Evolutionary conservation across 2,329 filamentous ascomycete genomes (phyloP), one percentile per base, ranked within the genome.

Genomic region (Colletotrichum siamense): DNA sequence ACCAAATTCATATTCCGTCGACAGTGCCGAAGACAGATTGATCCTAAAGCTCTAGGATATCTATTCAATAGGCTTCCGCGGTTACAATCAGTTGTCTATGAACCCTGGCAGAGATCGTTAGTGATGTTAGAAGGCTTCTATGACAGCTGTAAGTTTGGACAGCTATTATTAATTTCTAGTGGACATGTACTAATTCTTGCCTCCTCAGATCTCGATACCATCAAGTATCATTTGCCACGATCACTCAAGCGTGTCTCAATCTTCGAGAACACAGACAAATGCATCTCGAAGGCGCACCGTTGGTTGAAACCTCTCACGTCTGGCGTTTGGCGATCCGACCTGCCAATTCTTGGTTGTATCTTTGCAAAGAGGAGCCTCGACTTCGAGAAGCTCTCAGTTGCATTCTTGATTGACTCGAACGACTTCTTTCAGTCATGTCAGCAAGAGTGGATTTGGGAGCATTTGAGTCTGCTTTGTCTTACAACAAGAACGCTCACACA

Each of bases 81-180:
- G 69, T 76, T 86, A 59, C 79, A 85, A 55, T 77, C 79, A 64
- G 69, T 84, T 16, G 73, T 77, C 66, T 84, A 82, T 66, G 84
- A 86, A 78, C 82, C 82, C 15, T 86, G 83, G 84, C 62, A 79
- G 79, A 79, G 71, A 79, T 76, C 78, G 79, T 16, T 80, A 18
- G 13, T 34, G 24, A 6, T 26, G 26, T 15, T 76, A 68, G 69
- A 76, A 66, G 71, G 39, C 3, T 59, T 18, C 52, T 49, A 78
- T 63, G 80, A 82, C 74, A 67, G 18, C 81, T 75, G 62, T 79
- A 78, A 34, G 82, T 78, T 39, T 71, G 55, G 61, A 59, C 59
- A 34, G 63, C 30, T 52, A 12, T 32, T 3, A 8, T 18, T 39
- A 8, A 39, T 10, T 10, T 28, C 16, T 65, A 30, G 9, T 32